Base-by-base conservation (phyloP, 1,139 yeast species). In the Blastobotrys illinoisensis region DNA sequence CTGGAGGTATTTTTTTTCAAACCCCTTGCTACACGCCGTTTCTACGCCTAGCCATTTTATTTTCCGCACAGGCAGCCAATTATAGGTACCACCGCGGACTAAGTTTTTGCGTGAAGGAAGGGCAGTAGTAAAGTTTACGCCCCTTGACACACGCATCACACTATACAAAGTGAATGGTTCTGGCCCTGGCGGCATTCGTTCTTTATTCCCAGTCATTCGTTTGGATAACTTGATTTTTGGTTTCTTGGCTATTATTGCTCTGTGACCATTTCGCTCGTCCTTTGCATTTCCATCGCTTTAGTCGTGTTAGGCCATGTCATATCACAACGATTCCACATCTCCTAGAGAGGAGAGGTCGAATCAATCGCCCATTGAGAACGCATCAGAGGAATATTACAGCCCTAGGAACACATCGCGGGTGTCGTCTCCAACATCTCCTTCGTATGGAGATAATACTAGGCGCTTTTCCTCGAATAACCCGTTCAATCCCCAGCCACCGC, bases 381-480 rank as follows among this genome's bases (percentile, higher is more conserved):
- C 40, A 32, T 32, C 40, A 32, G 40, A 32, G 16, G 16, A n/a
- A 3, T 9, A 6, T 16, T 5, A n/a, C 40, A 32, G 16, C 40
- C 13, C 40, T 13, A 6, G 16, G 7, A 32, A 32, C 13, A 32
- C 40, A 16, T 13, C 40, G 7, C 40, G 40, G 16, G 40, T 32
- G 11, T 6, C 40, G 14, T 32, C 40, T 11, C 40, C 40, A 32
- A 32, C 40, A 2, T 32, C 40, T 4, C 40, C 40, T 2, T 13
- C 3, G 3, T n/a, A 3, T 3, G 47, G 32, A 26, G 43, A 44
- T 14, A n/a, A 23, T 13, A 16, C 24, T 43, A 19, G 44, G 32
- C 24, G 52, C 28, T 48, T 49, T 32, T 36, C 50, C 14, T 51
- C 54, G 1, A 54, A 54, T 14, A 54, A 54, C 43, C 56, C 56